Evolutionary conservation across 495 filamentous ascomycete species (phyloP).

Genomic region (Penicillium turbatum): DNA sequence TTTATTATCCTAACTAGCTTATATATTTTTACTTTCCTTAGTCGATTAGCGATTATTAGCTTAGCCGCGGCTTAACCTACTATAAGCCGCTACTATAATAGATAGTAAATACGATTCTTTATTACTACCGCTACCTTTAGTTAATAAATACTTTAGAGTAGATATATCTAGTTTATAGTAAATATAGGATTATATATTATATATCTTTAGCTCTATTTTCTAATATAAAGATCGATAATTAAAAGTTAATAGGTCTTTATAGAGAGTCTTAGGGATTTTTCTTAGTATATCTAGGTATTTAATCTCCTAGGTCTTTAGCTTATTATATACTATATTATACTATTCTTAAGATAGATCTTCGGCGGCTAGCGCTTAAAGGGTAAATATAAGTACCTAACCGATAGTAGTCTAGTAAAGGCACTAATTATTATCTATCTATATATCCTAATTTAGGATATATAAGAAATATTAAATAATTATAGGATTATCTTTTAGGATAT

Average conservation of each 20-base stretch:
- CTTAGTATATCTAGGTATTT: not conserved
- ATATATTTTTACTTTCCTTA: too few species aligned
- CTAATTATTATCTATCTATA: conserved; percentile 20
- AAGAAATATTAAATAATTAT: conserved; percentile 28
- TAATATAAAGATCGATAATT: conserved; percentile 28
- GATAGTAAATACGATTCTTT: too few species aligned
- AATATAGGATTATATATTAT: conserved; percentile 26
- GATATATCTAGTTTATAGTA: not conserved
- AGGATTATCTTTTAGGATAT: conserved; percentile 36
- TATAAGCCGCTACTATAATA: too few species aligned
- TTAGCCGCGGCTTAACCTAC: too few species aligned
- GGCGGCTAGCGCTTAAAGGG: conserved; percentile 37
- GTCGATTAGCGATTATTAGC: too few species aligned
- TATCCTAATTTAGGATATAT: conserved; percentile 30
- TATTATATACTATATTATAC: conserved; percentile 17
- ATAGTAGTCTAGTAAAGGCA: conserved; percentile 40
- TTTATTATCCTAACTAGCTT: too few species aligned
- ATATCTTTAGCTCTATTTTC: conserved; percentile 22
- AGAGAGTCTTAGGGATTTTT: conserved; percentile 24
- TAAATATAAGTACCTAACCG: conserved; percentile 45
- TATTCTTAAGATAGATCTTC: conserved; percentile 32
- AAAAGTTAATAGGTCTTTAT: conserved; percentile 19
- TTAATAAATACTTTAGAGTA: too few species aligned
- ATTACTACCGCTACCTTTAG: too few species aligned
- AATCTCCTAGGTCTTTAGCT: too few species aligned